Evolutionary conservation across 1,284 basidiomycete genomes (phyloP).

Genomic region (Moesziomyces sp.): DNA sequence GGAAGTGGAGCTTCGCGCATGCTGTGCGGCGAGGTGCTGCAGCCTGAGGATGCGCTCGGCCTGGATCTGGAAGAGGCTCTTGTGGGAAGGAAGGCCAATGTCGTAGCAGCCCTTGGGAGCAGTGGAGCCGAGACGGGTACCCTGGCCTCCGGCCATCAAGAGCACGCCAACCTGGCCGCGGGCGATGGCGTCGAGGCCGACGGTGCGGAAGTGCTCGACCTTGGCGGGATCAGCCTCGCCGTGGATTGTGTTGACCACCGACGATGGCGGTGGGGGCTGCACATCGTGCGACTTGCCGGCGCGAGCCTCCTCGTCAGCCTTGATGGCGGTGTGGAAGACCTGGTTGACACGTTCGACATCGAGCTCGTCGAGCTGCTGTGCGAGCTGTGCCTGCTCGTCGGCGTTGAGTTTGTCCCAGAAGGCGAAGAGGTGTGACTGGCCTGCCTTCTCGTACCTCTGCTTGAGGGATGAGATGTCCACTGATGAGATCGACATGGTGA

Average conservation of each 20-base stretch:
- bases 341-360: conserved; percentile 91
- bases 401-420: conserved; percentile 83
- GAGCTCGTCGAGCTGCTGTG: conserved; percentile 80
- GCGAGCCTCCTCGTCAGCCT: conserved; percentile 75
- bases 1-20: conserved; percentile 72
- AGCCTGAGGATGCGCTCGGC: conserved; percentile 90
- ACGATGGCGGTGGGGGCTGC: conserved; percentile 52
- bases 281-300: conserved; percentile 68
- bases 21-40: conserved; percentile 75
- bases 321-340: conserved; percentile 82
- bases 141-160: conserved; percentile 97
- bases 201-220: conserved; percentile 73
- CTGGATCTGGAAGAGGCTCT: conserved; percentile 95
- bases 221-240: conserved; percentile 46
- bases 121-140: conserved; percentile 88
- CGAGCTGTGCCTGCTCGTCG: conserved; percentile 76
- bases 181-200: conserved; percentile 84
- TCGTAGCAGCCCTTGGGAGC: conserved; percentile 98
- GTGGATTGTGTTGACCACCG: conserved; percentile 50
- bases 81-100: conserved; percentile 90
- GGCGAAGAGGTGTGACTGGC: conserved; percentile 86
- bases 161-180: conserved; percentile 88
- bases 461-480: conserved; percentile 38
- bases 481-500: conserved; percentile 33
- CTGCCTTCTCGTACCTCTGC: conserved; percentile 73